Evolutionary conservation across 2,329 filamentous ascomycete species (phyloP).

Genomic region (Cyclaneusma minus): DNA sequence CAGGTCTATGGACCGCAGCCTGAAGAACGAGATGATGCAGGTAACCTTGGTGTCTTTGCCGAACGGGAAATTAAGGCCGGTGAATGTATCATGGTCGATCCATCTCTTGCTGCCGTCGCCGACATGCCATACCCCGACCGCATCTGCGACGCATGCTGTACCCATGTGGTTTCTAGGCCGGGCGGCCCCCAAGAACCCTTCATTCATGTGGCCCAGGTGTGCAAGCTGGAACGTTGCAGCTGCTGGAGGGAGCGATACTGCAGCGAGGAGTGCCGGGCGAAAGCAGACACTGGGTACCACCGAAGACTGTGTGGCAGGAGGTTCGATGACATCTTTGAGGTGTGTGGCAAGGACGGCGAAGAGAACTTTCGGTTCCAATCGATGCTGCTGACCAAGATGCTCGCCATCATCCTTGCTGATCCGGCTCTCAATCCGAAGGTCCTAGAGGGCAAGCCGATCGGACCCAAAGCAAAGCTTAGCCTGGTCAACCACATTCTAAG

Average conservation of each 20-base stretch:
- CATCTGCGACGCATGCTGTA: slow-evolving; percentile 14
- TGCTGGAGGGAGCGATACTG: slow-evolving; percentile 13
- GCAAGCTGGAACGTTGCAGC: too few species aligned
- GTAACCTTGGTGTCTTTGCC: slow-evolving; percentile 14
- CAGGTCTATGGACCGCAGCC: too few species aligned
- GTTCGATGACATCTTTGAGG: too few species aligned
- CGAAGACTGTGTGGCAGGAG: slow-evolving; percentile 11
- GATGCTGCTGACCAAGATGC: slow-evolving; percentile 10
- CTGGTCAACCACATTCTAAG: slow-evolving; percentile 8
- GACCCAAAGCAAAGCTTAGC: too few species aligned
- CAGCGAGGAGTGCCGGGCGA: slow-evolving; percentile 8
- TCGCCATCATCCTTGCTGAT: slow-evolving; percentile 11
- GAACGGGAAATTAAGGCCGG: slow-evolving; percentile 9
- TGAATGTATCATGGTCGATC: slow-evolving; percentile 12
- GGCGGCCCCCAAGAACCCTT: too few species aligned
- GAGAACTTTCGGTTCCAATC: too few species aligned
- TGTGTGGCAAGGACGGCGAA: too few species aligned
- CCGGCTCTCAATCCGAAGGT: background rate
- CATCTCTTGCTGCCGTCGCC: slow-evolving; percentile 6
- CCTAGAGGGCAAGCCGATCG: too few species aligned
- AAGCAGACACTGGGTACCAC: slow-evolving; percentile 11
- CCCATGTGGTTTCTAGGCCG: too few species aligned
- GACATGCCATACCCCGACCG: slow-evolving; percentile 6
- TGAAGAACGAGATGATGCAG: slow-evolving; percentile 9
- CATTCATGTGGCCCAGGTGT: too few species aligned